These are phyloP conservation scores for Penicillium arizonense DNA, from an alignment of 495 filamentous ascomycete genomes.

Conservation along the genomic window DNA sequence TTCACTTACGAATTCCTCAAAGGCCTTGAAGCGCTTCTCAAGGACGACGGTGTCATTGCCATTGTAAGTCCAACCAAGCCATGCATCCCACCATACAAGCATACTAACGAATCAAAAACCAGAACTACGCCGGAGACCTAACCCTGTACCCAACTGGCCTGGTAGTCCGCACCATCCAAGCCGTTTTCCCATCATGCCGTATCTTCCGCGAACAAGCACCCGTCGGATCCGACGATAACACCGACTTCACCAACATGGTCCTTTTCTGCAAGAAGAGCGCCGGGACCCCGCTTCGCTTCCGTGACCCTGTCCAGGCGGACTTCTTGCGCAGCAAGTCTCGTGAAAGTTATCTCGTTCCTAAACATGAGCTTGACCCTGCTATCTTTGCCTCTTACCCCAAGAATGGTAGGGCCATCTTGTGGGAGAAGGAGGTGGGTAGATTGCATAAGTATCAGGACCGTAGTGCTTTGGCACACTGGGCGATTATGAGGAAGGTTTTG, in stretches of 20 bases:
- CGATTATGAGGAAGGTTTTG: conserved; percentile 82
- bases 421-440: conserved; percentile 46
- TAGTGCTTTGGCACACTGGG: conserved; percentile 83
- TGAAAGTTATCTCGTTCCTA: conserved; percentile 65
- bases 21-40: conserved; percentile 66
- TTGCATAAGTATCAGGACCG: conserved; percentile 67
- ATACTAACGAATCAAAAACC: conserved; percentile 2
- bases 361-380: conserved; percentile 63
- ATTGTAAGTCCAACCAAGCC: conserved; percentile 60
- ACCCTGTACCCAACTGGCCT: conserved; percentile 66
- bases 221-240: conserved; percentile 34
- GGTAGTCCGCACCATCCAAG: conserved; percentile 68
- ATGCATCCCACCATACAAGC: background rate
- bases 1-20: conserved; percentile 84
- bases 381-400: conserved; percentile 42
- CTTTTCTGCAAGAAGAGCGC: conserved; percentile 52
- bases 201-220: conserved; percentile 77
- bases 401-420: conserved; percentile 25
- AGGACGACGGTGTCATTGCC: conserved; percentile 77
- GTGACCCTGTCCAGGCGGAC: conserved; percentile 63
- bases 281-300: conserved; percentile 57
- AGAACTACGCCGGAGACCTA: conserved; percentile 98
- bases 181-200: conserved; percentile 75
- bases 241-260: conserved; percentile 92
- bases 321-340: conserved; percentile 69